Conservation (phyloP, 2,329 filamentous ascomycete genomes). For the Pseudopyrenochaeta lycopersici region DNA sequence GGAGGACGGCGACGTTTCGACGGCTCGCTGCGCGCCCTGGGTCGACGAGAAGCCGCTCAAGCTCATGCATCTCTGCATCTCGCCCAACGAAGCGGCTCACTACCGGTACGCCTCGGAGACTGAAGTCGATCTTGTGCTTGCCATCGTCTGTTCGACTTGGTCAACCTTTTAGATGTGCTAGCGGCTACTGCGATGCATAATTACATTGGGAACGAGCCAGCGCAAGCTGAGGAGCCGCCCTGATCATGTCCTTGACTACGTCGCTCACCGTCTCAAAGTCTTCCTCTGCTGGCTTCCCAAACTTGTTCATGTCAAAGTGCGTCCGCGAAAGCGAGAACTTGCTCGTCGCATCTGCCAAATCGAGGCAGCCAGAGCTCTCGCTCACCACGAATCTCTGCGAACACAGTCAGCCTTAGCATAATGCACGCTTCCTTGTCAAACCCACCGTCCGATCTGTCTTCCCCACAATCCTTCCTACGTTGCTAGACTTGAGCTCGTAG, state of each 20-base stretch:
- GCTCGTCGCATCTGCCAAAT: constrained; percentile 21
- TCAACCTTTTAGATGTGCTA: too few species aligned
- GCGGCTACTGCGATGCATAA: too few species aligned
- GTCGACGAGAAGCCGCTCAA: too few species aligned
- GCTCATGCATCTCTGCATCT: too few species aligned
- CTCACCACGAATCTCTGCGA: constrained; percentile 28
- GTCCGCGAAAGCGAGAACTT: constrained; percentile 31
- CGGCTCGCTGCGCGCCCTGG: too few species aligned
- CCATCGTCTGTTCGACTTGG: too few species aligned
- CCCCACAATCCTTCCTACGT: constrained; percentile 38
- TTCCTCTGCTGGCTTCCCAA: constrained; percentile 26
- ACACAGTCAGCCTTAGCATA: constrained; percentile 2
- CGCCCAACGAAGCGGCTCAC: too few species aligned
- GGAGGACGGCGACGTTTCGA: too few species aligned
- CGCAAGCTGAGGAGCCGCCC: too few species aligned
- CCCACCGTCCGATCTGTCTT: constrained; percentile 27
- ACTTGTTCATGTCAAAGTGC: constrained; percentile 37
- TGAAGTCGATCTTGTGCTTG: too few species aligned
- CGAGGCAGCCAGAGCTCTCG: constrained; percentile 31
- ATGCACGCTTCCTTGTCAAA: constrained; percentile 6
- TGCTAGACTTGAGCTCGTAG: constrained; percentile 33
- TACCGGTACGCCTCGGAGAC: too few species aligned
- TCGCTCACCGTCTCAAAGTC: constrained; percentile 29
- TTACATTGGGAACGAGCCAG: too few species aligned
- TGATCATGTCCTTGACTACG: constrained; percentile 27